phyloP scores from a whole-genome alignment of 495 filamentous ascomycete genomes.

The Neurospora sublineolata region DNA sequence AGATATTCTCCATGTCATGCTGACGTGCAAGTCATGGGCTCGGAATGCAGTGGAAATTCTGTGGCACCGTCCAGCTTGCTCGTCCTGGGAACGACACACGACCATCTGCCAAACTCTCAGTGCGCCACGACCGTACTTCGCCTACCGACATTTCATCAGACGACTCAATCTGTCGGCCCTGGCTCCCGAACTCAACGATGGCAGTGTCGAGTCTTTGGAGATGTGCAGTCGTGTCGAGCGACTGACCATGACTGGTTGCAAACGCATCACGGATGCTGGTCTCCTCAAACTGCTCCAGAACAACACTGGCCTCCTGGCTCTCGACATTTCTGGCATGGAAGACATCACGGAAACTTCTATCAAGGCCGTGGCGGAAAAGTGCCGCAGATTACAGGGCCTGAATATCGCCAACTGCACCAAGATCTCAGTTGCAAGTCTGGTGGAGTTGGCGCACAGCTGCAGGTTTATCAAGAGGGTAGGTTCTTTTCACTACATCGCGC shows the following conservation, averaged over 20 bases:
- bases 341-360: slow-evolving; percentile 77
- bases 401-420: slow-evolving; percentile 82
- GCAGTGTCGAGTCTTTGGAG: slow-evolving; percentile 69
- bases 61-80: slow-evolving; percentile 89
- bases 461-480: slow-evolving; percentile 77
- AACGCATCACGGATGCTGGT: slow-evolving; percentile 68
- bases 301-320: slow-evolving; percentile 71
- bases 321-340: slow-evolving; percentile 77
- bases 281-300: slow-evolving; percentile 68
- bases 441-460: slow-evolving; percentile 72
- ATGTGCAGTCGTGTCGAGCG: slow-evolving; percentile 88
- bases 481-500: slow-evolving; percentile 5
- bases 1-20: slow-evolving; percentile 80
- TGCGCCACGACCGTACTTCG: slow-evolving; percentile 58
- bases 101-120: slow-evolving; percentile 68
- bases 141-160: slow-evolving; percentile 78
- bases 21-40: slow-evolving; percentile 87
- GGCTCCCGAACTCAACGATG: slow-evolving; percentile 69
- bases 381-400: slow-evolving; percentile 75
- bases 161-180: slow-evolving; percentile 79
- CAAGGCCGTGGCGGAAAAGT: slow-evolving; percentile 66
- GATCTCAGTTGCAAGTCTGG: slow-evolving; percentile 75
- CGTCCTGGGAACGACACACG: slow-evolving; percentile 66
- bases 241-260: slow-evolving; percentile 86
- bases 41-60: slow-evolving; percentile 83